phyloP scores from a whole-genome alignment of 371 early-diverging fungal species.

The Mycotypha africana region DNA sequence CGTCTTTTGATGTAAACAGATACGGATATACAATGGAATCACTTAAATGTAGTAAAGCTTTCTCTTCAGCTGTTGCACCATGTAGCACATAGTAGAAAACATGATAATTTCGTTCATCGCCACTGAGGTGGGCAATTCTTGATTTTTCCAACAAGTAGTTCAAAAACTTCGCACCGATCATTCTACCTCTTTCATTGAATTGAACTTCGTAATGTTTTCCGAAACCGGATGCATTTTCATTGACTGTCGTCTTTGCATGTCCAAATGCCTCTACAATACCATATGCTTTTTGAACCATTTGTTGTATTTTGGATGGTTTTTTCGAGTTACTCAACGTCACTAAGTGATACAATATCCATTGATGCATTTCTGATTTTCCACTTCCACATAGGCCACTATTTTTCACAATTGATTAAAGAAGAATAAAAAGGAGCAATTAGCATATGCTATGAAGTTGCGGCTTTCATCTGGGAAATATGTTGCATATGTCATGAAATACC shows the following conservation, averaged over 20 bases:
- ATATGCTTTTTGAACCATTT: conserved; percentile 23
- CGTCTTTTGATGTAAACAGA: conserved; percentile 18
- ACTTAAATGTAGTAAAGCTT: conserved; percentile 11
- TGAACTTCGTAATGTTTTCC: conserved; percentile 91
- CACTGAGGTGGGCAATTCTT: conserved; percentile 47
- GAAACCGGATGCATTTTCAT: conserved; percentile 82
- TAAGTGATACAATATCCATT: conserved; percentile 58
- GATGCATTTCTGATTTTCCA: conserved; percentile 75
- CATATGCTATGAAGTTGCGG: too few species aligned
- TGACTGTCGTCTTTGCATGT: conserved; percentile 63
- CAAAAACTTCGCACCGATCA: conserved; percentile 80
- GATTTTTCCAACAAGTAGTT: conserved; percentile 87
- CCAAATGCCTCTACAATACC: conserved; percentile 80
- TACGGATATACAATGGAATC: conserved; percentile 9
- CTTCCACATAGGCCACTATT: conserved; percentile 81
- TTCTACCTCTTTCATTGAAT: conserved; percentile 80
- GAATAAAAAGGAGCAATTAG: not conserved
- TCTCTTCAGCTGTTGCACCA: conserved; percentile 28
- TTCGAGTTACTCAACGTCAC: conserved; percentile 64
- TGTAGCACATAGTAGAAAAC: conserved; percentile 83
- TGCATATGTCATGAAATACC: conserved; percentile 25
- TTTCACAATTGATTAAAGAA: conserved; percentile 1
- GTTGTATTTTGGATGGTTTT: conserved; percentile 70
- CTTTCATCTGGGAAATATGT: too few species aligned
- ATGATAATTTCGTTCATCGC: conserved; percentile 84